phyloP scores from a whole-genome alignment of 2,329 filamentous ascomycete species.

The Trichoderma sp. region DNA sequence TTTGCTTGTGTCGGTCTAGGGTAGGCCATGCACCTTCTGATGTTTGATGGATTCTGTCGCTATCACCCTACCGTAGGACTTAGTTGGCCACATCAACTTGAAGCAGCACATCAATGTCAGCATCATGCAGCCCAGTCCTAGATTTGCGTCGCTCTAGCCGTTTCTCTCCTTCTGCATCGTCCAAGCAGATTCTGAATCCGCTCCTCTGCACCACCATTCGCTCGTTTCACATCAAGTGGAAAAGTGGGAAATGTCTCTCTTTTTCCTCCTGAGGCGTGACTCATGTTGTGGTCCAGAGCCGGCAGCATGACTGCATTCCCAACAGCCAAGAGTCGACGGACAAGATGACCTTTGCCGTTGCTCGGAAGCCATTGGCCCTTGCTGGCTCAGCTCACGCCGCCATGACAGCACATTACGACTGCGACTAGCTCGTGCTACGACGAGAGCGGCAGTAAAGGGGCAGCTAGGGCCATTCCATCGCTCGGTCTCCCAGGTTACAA shows the following conservation, averaged over 20 bases:
- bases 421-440: neutral
- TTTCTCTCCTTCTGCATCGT: neutral
- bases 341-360: neutral
- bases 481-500: neutral
- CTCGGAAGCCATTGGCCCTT: constrained; percentile 2
- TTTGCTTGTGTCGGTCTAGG: neutral
- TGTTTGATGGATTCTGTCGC: neutral
- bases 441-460: constrained; percentile 10
- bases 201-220: neutral
- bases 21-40: neutral
- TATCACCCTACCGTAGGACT: neutral
- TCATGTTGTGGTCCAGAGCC: neutral
- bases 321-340: neutral
- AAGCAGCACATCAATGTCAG: neutral
- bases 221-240: neutral
- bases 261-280: neutral
- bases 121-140: constrained; percentile 5
- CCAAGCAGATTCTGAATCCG: neutral
- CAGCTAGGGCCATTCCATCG: constrained; percentile 1
- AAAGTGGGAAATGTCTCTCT: neutral
- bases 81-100: neutral
- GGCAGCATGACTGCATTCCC: neutral
- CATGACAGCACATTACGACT: constrained; percentile 2
- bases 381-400: constrained; percentile 13
- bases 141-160: neutral